These are phyloP conservation scores for Corchorus capsularis DNA, from an alignment of 345 rosid genomes.

Conservation along the genomic window DNA sequence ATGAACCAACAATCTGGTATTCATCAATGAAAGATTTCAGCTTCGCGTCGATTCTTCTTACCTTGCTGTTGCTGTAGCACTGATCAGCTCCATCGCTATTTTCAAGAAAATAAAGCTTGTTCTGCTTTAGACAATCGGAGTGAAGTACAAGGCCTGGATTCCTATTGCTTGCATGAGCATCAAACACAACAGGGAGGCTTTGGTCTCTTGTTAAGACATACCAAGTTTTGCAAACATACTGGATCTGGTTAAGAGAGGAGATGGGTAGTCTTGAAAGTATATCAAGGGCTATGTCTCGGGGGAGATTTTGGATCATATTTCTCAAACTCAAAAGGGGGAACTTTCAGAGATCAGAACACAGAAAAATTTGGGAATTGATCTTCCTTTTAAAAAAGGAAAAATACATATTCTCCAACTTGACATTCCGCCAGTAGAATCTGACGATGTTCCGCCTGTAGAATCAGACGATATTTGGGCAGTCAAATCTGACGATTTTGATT, in stretches of 20 bases:
- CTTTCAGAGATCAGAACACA: background rate
- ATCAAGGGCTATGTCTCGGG: background rate
- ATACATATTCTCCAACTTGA: background rate
- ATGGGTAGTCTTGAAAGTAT: background rate
- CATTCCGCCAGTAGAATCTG: background rate
- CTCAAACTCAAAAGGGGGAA: background rate
- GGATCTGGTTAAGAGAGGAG: background rate
- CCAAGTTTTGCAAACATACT: constrained; percentile 17
- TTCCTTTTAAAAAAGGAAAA: background rate
- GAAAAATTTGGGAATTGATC: too few relatives aligned
- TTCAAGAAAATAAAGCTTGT: background rate
- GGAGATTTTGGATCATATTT: background rate
- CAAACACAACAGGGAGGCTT: background rate
- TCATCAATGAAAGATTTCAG: background rate
- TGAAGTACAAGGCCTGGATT: background rate
- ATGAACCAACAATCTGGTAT: constrained; percentile 1
- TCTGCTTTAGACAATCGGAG: background rate
- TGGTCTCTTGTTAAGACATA: background rate
- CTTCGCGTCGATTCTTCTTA: background rate
- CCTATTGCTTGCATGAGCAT: background rate
- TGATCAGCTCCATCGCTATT: background rate
- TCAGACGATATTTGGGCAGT: background rate
- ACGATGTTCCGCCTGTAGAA: too few relatives aligned
- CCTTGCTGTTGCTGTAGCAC: background rate
- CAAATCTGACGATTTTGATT: background rate